phyloP scores from a whole-genome alignment of 2,329 filamentous ascomycete species.

The Podosphaera fusca region DNA sequence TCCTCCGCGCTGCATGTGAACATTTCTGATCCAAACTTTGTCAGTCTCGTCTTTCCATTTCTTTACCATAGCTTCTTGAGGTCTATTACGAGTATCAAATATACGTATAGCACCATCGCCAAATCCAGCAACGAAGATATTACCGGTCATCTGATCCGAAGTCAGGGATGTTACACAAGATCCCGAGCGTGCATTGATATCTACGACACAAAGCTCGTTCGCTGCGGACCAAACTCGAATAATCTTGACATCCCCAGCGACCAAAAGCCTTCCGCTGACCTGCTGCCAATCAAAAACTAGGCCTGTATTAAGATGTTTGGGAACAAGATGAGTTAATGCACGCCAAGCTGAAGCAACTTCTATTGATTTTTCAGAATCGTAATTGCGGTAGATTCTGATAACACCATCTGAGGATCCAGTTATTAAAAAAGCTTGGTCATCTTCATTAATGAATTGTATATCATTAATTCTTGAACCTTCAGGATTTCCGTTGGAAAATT shows the following conservation, averaged over 20 bases:
- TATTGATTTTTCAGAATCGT: conserved; percentile 52
- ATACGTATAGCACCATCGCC: conserved; percentile 86
- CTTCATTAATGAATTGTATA: conserved; percentile 93
- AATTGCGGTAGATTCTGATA: conserved; percentile 78
- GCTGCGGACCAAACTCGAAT: conserved; percentile 93
- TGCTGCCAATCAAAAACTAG: conserved; percentile 99
- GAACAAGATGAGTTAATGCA: conserved; percentile 78
- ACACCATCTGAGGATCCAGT: conserved; percentile 90
- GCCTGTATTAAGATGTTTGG: conserved; percentile 81
- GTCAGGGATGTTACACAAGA: conserved; percentile 92
- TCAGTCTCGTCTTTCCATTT: conserved; percentile 67
- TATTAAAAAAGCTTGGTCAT: conserved; percentile 85
- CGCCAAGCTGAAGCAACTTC: conserved; percentile 82
- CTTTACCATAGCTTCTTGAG: conserved; percentile 79
- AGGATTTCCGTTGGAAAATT: conserved; percentile 89
- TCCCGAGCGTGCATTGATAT: conserved; percentile 83
- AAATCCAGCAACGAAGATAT: conserved; percentile 88
- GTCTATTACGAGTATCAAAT: conserved; percentile 69
- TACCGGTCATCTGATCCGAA: conserved; percentile 91
- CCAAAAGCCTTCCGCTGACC: conserved; percentile 82
- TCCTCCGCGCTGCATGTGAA: conserved; percentile 90
- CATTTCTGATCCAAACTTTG: conserved; percentile 82
- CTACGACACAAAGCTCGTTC: conserved; percentile 74
- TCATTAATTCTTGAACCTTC: conserved; percentile 80
- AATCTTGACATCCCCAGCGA: conserved; percentile 84